Evolutionary conservation across 192 early-diverging fungal genomes (phyloP).

Genomic region (Gaertneriomyces semiglobifer): DNA sequence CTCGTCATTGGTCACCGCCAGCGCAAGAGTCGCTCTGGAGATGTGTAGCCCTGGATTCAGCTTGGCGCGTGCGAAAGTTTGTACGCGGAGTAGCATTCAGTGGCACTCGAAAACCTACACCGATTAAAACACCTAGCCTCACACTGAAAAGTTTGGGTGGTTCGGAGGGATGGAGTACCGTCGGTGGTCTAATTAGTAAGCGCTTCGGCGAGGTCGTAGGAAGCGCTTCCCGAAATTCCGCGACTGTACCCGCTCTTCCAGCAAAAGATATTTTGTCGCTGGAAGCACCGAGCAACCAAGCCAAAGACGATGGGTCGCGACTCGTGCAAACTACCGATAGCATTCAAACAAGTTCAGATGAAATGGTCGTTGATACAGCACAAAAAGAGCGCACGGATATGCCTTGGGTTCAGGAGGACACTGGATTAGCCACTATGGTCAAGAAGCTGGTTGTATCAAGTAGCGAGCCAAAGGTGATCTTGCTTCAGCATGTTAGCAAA

Average conservation of each 20-base stretch:
- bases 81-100: slow-evolving; percentile 26
- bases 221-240: too few relatives aligned
- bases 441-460: slow-evolving; percentile 30
- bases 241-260: too few relatives aligned
- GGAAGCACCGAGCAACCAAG: too few relatives aligned
- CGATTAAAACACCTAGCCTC: too few relatives aligned
- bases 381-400: background rate
- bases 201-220: too few relatives aligned
- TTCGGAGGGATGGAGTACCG: too few relatives aligned
- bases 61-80: slow-evolving; percentile 14
- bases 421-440: slow-evolving; percentile 26
- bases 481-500: slow-evolving; percentile 27
- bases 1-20: slow-evolving; percentile 16
- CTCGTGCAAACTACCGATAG: too few relatives aligned
- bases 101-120: background rate
- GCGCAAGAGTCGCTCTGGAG: slow-evolving; percentile 24
- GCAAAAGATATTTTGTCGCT: too few relatives aligned
- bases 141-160: too few relatives aligned
- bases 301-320: too few relatives aligned
- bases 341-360: too few relatives aligned
- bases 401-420: background rate
- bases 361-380: background rate
- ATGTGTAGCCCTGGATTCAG: slow-evolving; percentile 14
- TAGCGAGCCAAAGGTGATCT: slow-evolving; percentile 26
- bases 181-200: too few relatives aligned